Evolutionary conservation across 495 filamentous ascomycete species (phyloP), one percentile per base, ranked within the genome.

Genomic region (Jackrogersella multiformis): DNA sequence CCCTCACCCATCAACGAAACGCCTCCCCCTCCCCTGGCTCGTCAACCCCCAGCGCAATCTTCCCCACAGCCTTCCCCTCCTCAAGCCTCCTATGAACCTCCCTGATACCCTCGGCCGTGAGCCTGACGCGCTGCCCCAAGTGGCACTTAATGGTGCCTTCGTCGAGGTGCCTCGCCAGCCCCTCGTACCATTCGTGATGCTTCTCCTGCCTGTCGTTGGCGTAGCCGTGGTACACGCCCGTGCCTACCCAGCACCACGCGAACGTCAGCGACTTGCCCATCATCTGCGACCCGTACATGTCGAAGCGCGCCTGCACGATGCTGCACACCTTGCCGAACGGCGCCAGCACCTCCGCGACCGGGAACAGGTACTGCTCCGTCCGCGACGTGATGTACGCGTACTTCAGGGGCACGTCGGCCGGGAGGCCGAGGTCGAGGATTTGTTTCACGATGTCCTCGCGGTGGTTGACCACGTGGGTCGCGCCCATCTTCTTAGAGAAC

Each of bases 251-350:
- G 55, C 66, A 69, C 66, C 66, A 69, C 8, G 39, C 39, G 21
- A 69, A 69, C 0, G 55, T 49, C 24, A 69, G 49, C 41, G 66
- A 69, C 60, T 69, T 69, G 55, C 66, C 51, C 66, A 69, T 69
- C 59, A 69, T 64, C 60, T 69, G 59, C 55, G 66, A 64, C 23
- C 66, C 66, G 66, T 69, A 69, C 66, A 64, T 64, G 54, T 69
- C 66, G 49, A 69, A 69, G 1, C 38, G 21, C 16, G 66, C 59
- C 39, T 69, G 66, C 23, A 69, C 66, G 21, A 69, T 69, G 16
- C 66, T 69, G 55, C 60, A 59, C 21, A 69, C 46, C 42, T 64
- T 69, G 23, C 66, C 66, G 42, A 69, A 69, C 20, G 60, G 66
- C 20, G 60, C 66, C 2, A 69, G 48, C 7, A 69, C 42, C 13